Evolutionary conservation across 306 rosid species (phyloP), one percentile per base, ranked within the genome.

Genomic region (Rosa chinensis): DNA sequence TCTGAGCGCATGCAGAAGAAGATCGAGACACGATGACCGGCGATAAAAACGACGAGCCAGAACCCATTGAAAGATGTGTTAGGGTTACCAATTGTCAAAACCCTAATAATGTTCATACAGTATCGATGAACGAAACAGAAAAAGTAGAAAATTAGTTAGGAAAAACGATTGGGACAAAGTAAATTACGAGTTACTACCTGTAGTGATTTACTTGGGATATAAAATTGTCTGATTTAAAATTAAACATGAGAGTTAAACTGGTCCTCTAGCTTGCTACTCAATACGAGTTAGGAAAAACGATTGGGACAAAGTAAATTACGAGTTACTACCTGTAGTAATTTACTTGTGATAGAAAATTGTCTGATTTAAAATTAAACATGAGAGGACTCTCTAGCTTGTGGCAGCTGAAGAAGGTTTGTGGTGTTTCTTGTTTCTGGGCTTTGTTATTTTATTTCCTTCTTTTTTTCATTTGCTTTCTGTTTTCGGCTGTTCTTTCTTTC

Each of bases 11-110:
- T 74, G 78, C 78, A 74, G 56, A 56, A 58, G 68, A 61, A 39
- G 8, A 40, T 42, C 50, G 14, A 42, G 53, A 74, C 53, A 6
- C 68, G 70, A 66, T 8, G 70, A 39, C 12, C 45, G 47, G 70
- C 5, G 10, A 47, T 16, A 35, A 37, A 66, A 66, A 17, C 47
- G 70, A 40, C 16, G 20, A 40, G n/a, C 68, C 13, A 25, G 7
- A 12, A 16, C 35, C 66, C 68, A 13, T 40, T n/a, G 77, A 40
- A 74, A 74, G 52, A 74, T 56, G 77, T 56, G 77, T 74, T 66
- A 37, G 70, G 23, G 70, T 66, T 66, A 37, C 18, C 23, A 8
- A 32, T 37, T 16, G 44, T 39, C 70, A 35, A 39, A 66, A 16
- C 70, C 70, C 45, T 64, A 64, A 16, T 35, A 35, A 32, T 64